Conservation (phyloP, 352 stramenopile genomes). For the Phytophthora multivora region DNA sequence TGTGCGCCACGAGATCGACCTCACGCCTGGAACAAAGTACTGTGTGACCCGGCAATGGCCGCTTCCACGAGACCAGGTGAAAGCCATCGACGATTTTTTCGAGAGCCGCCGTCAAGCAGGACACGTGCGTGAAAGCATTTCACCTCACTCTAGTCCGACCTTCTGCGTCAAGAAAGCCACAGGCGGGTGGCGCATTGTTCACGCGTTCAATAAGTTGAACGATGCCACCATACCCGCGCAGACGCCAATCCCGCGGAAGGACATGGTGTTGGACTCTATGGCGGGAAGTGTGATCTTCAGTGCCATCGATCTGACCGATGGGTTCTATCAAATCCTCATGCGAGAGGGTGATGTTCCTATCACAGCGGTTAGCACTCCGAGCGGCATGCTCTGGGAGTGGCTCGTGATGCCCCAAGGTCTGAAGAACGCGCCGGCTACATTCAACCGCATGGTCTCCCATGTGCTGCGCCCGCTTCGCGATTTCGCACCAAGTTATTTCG, state of each 20-base stretch:
- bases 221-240: not conserved
- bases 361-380: slow-evolving; percentile 33
- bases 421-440: not conserved
- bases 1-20: too few relatives aligned
- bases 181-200: not conserved
- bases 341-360: slow-evolving; percentile 20
- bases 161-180: not conserved
- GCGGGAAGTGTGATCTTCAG: not conserved
- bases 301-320: slow-evolving; percentile 12
- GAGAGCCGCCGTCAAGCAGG: not conserved
- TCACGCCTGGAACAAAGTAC: too few relatives aligned
- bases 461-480: not conserved
- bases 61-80: too few relatives aligned
- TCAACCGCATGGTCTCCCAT: not conserved
- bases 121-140: not conserved
- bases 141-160: not conserved
- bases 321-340: slow-evolving; percentile 25
- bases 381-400: slow-evolving; percentile 39
- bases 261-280: slow-evolving; percentile 5
- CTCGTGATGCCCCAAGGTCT: slow-evolving; percentile 18
- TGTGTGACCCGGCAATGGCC: too few relatives aligned
- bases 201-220: not conserved
- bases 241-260: slow-evolving; percentile 1
- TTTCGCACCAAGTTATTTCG: slow-evolving; percentile 4
- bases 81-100: not conserved